Evolutionary conservation across 1,139 yeast species (phyloP).

Genomic region (Scheffersomyces titani): DNA sequence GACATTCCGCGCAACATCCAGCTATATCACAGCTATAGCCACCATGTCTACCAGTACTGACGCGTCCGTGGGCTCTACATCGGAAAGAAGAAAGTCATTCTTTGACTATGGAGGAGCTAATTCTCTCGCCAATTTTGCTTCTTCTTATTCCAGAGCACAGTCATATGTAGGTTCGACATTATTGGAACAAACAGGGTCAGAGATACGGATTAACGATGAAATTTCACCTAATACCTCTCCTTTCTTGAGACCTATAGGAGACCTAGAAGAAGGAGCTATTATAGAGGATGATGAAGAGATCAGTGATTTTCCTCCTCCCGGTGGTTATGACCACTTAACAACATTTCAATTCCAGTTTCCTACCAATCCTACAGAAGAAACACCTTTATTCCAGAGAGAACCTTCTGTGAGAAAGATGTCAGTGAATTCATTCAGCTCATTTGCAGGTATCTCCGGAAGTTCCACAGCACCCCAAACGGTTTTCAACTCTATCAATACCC

Average conservation of each 20-base stretch:
- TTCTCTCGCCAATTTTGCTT: constrained; percentile 75
- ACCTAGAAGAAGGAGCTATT: constrained; percentile 4
- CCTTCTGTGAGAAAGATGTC: neutral
- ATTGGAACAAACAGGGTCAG: constrained; percentile 16
- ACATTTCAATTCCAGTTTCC: constrained; percentile 16
- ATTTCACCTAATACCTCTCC: constrained; percentile 29
- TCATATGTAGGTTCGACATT: constrained; percentile 41
- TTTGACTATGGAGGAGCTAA: constrained; percentile 51
- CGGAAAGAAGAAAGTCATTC: constrained; percentile 12
- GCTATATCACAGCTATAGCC: neutral
- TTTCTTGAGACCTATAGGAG: constrained; percentile 2
- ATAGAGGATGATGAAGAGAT: constrained; percentile 1
- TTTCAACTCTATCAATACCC: constrained; percentile 82
- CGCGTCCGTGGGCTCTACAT: neutral
- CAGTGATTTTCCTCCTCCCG: neutral
- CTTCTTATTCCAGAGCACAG: constrained; percentile 78
- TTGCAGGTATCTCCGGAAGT: constrained; percentile 18
- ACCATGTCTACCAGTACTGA: neutral
- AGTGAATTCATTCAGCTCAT: neutral
- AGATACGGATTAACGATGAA: constrained; percentile 12
- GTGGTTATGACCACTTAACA: constrained; percentile 11
- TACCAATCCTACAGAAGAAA: constrained; percentile 12
- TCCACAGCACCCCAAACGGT: constrained; percentile 82
- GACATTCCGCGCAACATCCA: neutral
- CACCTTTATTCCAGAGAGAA: neutral